Evolutionary conservation across 23 red algal genomes (phyloP), one percentile per base, ranked within the genome.

Genomic region (Gracilaria domingensis): DNA sequence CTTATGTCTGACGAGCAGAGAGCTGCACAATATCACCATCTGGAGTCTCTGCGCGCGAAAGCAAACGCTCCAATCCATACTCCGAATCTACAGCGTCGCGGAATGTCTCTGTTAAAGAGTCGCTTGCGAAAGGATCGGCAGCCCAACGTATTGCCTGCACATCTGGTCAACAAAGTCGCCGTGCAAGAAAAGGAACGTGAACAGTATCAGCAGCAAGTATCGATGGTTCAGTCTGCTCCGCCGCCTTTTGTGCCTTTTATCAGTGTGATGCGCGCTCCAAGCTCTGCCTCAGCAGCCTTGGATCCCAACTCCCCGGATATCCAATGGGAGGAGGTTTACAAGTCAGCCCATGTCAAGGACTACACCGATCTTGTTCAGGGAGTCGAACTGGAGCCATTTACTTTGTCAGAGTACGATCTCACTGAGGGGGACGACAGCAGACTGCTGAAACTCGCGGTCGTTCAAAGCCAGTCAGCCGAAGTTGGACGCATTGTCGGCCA

Each of bases 331-430:
- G 89, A 92, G 70, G 78, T 83, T 12, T 84, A 92, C 71, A 83
- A 92, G 56, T 84, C 79, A 21, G 59, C 55, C 5, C 60, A 84
- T 35, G 38, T 92, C 50, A 92, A 84, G 14, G 53, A 92, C 45
- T 92, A 92, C 80, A 79, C 78, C 20, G 89, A 92, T 33, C 49
- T 92, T 40, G 65, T 30, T 4, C 12, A 74, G 1, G 89, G 89
- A 6, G 20, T 92, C 4, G 75, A 73, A 58, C 38, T 92, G 36
- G 79, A 92, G 25, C 89, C 77, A 14, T 92, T 92, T 58, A 84
- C 89, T 6, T 35, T 92, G n/a, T 90, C 87, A 33, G 87, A 90
- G 44, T 93, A 93, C 53, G 81, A 93, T 75, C 79, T 92, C 40
- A 92, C 78, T 0, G 89, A 84, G 33, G 89, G 89, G 12, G 81